Percentiles rank a stretch among this genome's conserved stretches.
Conservation (phyloP, 1,139 yeast species). For the Pichia sp. region DNA sequence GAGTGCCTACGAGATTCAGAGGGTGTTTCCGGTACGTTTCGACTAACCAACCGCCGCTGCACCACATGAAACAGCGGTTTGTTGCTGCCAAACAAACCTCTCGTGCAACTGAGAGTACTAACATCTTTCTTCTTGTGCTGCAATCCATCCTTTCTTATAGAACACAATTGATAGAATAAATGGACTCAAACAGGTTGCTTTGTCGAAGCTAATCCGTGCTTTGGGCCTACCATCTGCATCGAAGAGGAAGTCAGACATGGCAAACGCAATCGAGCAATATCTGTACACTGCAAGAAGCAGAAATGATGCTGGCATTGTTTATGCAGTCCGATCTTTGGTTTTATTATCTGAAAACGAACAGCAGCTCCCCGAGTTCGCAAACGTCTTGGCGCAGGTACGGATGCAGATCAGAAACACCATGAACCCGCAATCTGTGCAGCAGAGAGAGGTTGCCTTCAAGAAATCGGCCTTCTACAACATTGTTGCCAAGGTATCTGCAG, state of each 20-base stretch:
- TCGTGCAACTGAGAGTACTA: neutral
- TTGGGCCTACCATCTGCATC: slow-evolving; percentile 3
- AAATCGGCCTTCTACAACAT: slow-evolving; percentile 14
- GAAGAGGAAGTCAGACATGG: slow-evolving; percentile 13
- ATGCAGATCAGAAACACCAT: neutral
- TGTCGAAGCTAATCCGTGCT: neutral
- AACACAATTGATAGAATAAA: slow-evolving; percentile 4
- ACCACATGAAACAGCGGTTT: neutral
- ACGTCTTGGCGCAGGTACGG: neutral
- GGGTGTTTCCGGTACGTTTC: neutral
- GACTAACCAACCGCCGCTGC: neutral
- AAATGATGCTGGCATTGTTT: slow-evolving; percentile 20
- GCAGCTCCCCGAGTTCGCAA: slow-evolving; percentile 3
- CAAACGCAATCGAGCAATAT: slow-evolving; percentile 4
- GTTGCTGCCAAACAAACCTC: neutral
- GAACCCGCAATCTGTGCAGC: slow-evolving; percentile 38
- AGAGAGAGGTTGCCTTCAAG: slow-evolving; percentile 17
- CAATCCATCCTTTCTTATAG: neutral
- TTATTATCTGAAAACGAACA: neutral
- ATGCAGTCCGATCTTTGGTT: slow-evolving; percentile 12
- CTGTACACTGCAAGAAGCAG: neutral
- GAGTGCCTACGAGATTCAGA: neutral
- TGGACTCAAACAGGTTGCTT: neutral
- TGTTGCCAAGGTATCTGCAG: slow-evolving; percentile 26
- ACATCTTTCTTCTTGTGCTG: neutral